phyloP scores from a whole-genome alignment of 192 early-diverging fungal genomes.

The Coemansia sp. region DNA sequence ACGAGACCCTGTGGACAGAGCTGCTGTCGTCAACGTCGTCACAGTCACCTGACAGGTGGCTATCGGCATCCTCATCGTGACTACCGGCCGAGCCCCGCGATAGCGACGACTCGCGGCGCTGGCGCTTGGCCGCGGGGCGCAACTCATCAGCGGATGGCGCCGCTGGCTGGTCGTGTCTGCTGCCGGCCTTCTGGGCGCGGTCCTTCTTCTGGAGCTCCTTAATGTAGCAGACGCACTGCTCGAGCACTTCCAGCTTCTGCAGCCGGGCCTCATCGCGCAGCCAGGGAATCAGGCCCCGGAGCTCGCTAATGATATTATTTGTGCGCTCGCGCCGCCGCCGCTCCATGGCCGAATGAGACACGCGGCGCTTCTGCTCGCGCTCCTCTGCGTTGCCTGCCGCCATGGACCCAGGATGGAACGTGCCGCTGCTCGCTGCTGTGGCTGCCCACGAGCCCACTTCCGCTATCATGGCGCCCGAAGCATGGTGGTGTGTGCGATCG shows the following conservation, averaged over 20 bases:
- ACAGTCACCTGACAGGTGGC: background rate
- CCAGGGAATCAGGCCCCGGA: slow-evolving; percentile 67
- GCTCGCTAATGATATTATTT: slow-evolving; percentile 74
- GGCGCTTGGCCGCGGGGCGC: background rate
- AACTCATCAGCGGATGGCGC: no score
- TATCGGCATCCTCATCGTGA: background rate
- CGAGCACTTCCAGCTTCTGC: slow-evolving; percentile 45
- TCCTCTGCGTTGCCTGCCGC: slow-evolving; percentile 20
- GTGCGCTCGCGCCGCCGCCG: slow-evolving; percentile 77
- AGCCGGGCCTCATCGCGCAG: slow-evolving; percentile 12
- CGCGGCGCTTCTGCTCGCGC: slow-evolving; percentile 68
- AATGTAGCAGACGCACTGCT: slow-evolving; percentile 30
- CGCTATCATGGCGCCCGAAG: no score
- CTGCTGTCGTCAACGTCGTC: background rate
- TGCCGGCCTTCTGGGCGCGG: background rate
- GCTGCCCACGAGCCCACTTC: background rate
- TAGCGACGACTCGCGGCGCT: background rate
- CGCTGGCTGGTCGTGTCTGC: no score
- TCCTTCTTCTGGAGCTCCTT: slow-evolving; percentile 19
- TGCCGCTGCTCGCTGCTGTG: background rate
- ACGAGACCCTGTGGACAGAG: background rate
- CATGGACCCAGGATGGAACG: background rate
- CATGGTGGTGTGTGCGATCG: background rate
- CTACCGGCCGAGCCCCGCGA: background rate
- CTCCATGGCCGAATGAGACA: slow-evolving; percentile 82